phyloP scores from a whole-genome alignment of 75 land plant genomes.

The Azolla pinnata region DNA sequence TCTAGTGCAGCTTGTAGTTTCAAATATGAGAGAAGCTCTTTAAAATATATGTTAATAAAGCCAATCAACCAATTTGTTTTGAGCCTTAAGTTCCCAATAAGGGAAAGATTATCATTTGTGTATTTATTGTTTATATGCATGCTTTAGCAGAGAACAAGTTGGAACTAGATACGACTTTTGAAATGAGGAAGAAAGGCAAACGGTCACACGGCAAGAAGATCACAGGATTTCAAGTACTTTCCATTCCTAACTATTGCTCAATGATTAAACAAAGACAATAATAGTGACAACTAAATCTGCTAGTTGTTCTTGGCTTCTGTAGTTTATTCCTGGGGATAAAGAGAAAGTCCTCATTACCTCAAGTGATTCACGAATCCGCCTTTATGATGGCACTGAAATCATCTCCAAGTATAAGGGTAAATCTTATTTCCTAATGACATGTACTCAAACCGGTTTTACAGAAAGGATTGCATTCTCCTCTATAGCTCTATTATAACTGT shows the following conservation, averaged over 20 bases:
- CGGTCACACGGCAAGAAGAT: constrained; percentile 77
- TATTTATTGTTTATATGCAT: constrained; percentile 1
- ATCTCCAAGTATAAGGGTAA: constrained; percentile 81
- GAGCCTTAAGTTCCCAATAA: no score
- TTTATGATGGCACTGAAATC: constrained; percentile 67
- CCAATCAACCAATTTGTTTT: no score
- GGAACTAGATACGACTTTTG: constrained; percentile 47
- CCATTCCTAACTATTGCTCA: constrained; percentile 2
- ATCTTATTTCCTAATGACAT: background rate
- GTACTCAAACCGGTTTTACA: no score
- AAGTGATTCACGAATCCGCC: constrained; percentile 83
- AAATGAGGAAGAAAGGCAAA: constrained; percentile 64
- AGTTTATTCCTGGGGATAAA: constrained; percentile 79
- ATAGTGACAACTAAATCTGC: background rate
- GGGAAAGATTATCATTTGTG: background rate
- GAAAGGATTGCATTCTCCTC: no score
- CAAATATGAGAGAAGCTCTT: no score
- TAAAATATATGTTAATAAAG: no score
- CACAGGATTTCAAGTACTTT: constrained; percentile 84
- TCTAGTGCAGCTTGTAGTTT: no score
- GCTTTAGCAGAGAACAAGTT: constrained; percentile 64
- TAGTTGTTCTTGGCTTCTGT: constrained; percentile 9
- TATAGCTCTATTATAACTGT: no score
- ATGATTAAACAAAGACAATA: background rate
- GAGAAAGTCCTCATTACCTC: constrained; percentile 83